Evolutionary conservation across 2,329 filamentous ascomycete genomes (phyloP).

Genomic region (Ophiostoma montium): DNA sequence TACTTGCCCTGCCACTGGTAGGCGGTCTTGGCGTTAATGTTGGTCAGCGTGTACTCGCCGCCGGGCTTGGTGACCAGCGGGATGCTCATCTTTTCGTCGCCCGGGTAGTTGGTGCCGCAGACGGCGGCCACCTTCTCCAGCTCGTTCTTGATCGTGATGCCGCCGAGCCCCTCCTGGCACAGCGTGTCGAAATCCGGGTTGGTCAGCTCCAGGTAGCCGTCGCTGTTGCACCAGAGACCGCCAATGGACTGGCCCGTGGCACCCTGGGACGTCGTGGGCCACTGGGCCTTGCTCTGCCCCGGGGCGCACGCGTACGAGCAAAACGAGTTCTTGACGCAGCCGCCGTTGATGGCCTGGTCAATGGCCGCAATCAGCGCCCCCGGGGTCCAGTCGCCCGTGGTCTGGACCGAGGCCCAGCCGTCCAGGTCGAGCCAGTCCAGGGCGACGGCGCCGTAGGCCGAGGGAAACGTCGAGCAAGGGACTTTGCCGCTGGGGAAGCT

Average conservation of each 20-base stretch:
- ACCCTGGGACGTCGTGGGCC: slow-evolving; percentile 62
- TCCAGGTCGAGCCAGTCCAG: slow-evolving; percentile 53
- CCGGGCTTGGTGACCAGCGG: slow-evolving; percentile 53
- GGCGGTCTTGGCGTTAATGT: slow-evolving; percentile 57
- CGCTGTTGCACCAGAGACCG: slow-evolving; percentile 63
- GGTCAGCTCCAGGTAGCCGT: slow-evolving; percentile 65
- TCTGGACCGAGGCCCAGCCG: slow-evolving; percentile 73
- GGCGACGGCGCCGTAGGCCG: slow-evolving; percentile 62
- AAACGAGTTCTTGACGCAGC: slow-evolving; percentile 50
- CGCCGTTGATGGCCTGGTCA: slow-evolving; percentile 45
- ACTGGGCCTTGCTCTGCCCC: slow-evolving; percentile 87
- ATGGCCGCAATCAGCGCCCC: slow-evolving; percentile 49
- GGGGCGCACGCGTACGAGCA: slow-evolving; percentile 91
- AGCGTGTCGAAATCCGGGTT: slow-evolving; percentile 53
- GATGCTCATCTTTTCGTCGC: slow-evolving; percentile 76
- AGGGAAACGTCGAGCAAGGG: slow-evolving; percentile 60
- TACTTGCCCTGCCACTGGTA: slow-evolving; percentile 60
- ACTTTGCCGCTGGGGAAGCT: slow-evolving; percentile 66
- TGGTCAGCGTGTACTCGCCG: slow-evolving; percentile 49
- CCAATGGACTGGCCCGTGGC: slow-evolving; percentile 71
- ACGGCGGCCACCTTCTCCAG: slow-evolving; percentile 52
- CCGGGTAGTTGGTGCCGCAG: slow-evolving; percentile 95
- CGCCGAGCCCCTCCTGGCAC: slow-evolving; percentile 58
- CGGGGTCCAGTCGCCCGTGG: slow-evolving; percentile 32
- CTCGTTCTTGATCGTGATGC: slow-evolving; percentile 63